These are phyloP conservation scores for Dactylellina sp. DNA, from an alignment of 2,329 filamentous ascomycete species.

Conservation along the genomic window DNA sequence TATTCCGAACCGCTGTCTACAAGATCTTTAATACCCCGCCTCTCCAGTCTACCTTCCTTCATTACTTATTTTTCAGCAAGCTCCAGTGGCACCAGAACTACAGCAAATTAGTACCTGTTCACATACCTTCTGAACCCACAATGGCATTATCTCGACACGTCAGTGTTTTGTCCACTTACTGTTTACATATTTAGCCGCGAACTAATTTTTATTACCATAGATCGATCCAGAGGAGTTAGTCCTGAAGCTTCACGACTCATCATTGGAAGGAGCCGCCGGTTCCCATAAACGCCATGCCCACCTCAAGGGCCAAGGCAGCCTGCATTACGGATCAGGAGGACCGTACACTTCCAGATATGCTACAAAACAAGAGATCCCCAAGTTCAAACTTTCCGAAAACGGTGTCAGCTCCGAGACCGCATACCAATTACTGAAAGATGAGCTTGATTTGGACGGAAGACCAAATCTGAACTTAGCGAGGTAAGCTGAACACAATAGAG, in stretches of 20 bases:
- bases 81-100: too few species aligned
- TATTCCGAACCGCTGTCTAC: too few species aligned
- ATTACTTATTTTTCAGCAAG: too few species aligned
- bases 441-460: slow-evolving; percentile 73
- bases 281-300: slow-evolving; percentile 62
- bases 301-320: slow-evolving; percentile 66
- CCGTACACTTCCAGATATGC: slow-evolving; percentile 62
- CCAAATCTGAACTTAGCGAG: slow-evolving; percentile 68
- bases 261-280: slow-evolving; percentile 48
- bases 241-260: slow-evolving; percentile 67
- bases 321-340: slow-evolving; percentile 69
- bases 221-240: slow-evolving; percentile 71
- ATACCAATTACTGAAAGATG: slow-evolving; percentile 74
- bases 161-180: neutral
- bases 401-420: slow-evolving; percentile 69
- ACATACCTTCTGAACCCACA: neutral
- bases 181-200: too few species aligned
- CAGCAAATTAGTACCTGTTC: too few species aligned
- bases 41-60: too few species aligned
- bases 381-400: slow-evolving; percentile 72
- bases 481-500: neutral
- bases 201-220: slow-evolving; percentile 60
- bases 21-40: too few species aligned
- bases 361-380: slow-evolving; percentile 72
- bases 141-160: neutral